Evolutionary conservation across 306 rosid species (phyloP).

Genomic region (Acacia melanoxylon): DNA sequence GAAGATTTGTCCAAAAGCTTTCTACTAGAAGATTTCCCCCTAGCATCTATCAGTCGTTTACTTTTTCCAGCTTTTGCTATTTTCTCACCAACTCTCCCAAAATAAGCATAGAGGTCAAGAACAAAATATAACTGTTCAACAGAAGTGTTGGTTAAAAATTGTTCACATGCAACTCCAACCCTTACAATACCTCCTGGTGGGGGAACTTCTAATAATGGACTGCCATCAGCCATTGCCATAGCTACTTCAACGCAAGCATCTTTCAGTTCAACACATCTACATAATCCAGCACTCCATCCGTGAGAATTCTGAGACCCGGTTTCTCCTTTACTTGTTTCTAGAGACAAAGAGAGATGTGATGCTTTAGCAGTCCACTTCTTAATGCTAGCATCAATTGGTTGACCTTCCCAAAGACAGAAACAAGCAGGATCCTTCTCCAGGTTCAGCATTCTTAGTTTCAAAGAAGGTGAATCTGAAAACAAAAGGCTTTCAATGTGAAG

Average conservation of each 20-base stretch:
- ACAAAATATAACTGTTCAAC: conserved; percentile 81
- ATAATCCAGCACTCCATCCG: conserved; percentile 59
- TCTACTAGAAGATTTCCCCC: conserved; percentile 41
- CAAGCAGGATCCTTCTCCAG: conserved; percentile 97
- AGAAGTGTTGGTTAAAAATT: conserved; percentile 71
- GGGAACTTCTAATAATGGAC: conserved; percentile 72
- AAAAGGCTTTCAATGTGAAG: conserved; percentile 69
- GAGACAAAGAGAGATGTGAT: conserved; percentile 67
- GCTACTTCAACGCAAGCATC: conserved; percentile 73
- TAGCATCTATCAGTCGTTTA: conserved; percentile 36
- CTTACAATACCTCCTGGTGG: conserved; percentile 94
- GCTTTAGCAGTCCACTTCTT: conserved; percentile 80
- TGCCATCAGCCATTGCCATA: conserved; percentile 93
- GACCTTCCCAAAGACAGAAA: conserved; percentile 91
- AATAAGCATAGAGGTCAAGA: conserved; percentile 77
- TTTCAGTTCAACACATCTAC: conserved; percentile 86
- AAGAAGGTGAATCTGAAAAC: conserved; percentile 72
- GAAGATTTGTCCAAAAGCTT: conserved; percentile 48
- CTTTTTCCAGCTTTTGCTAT: conserved; percentile 59
- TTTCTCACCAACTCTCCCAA: conserved; percentile 81
- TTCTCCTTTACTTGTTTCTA: conserved; percentile 53
- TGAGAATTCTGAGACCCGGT: conserved; percentile 52
- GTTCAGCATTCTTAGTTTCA: conserved; percentile 57
- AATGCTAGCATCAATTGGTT: conserved; percentile 89
- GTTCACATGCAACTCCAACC: conserved; percentile 83